Conservation (phyloP, 805 yeast species). For the Allodekkera sacchari region DNA sequence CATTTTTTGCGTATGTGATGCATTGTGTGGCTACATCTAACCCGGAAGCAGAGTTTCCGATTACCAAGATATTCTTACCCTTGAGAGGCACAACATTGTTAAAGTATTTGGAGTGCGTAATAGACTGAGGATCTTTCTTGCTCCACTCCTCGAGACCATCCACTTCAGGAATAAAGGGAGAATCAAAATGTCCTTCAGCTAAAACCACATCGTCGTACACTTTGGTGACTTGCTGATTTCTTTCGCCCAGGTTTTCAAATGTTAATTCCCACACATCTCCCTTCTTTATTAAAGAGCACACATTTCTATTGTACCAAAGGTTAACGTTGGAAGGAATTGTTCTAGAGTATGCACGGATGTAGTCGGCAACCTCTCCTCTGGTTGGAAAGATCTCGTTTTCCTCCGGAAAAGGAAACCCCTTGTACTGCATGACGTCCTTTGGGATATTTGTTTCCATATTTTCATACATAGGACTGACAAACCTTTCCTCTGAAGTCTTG, state of each 20-base stretch:
- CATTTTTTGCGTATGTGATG: slow-evolving; percentile 21
- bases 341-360: slow-evolving; percentile 46
- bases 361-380: slow-evolving; percentile 51
- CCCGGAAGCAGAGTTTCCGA: slow-evolving; percentile 60
- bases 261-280: slow-evolving; percentile 17
- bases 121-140: slow-evolving; percentile 19
- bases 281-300: slow-evolving; percentile 31
- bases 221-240: neutral
- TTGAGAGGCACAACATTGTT: slow-evolving; percentile 24
- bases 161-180: slow-evolving; percentile 37
- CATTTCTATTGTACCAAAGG: slow-evolving; percentile 32
- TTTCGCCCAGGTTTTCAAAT: too few species aligned
- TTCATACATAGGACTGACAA: slow-evolving; percentile 28
- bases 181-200: slow-evolving; percentile 41
- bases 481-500: too few species aligned
- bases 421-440: slow-evolving; percentile 23
- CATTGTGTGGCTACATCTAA: slow-evolving; percentile 40
- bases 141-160: slow-evolving; percentile 32
- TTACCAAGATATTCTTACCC: slow-evolving; percentile 26
- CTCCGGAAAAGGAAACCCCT: slow-evolving; percentile 23
- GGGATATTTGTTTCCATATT: slow-evolving; percentile 26
- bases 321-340: slow-evolving; percentile 31
- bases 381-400: slow-evolving; percentile 46
- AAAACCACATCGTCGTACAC: slow-evolving; percentile 31
- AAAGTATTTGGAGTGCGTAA: slow-evolving; percentile 39